Evolutionary conservation across 2,329 filamentous ascomycete genomes (phyloP).

Genomic region (Dothistroma septosporum): DNA sequence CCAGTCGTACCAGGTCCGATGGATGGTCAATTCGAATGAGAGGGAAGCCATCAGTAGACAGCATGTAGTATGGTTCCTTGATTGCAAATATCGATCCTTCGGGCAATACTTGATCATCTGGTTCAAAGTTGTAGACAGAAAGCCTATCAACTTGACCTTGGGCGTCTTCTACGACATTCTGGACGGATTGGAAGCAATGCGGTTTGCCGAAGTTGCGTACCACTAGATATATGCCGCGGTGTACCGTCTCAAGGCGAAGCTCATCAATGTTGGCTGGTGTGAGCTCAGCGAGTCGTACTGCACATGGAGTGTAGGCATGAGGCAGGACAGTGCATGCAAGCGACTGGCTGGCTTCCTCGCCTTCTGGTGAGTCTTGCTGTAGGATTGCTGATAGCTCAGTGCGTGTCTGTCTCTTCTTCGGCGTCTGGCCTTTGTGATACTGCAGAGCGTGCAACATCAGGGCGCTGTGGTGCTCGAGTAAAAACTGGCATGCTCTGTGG

Average conservation of each 20-base stretch:
- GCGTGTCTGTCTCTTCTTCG: no score
- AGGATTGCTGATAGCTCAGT: no score
- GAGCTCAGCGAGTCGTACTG: constrained; percentile 14
- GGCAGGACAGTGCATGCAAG: constrained; percentile 7
- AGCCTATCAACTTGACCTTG: constrained; percentile 35
- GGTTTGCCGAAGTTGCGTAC: constrained; percentile 21
- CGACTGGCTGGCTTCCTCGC: no score
- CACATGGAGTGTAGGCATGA: constrained; percentile 24
- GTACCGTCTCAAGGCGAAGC: constrained; percentile 23
- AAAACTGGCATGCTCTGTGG: no score
- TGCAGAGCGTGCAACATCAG: no score
- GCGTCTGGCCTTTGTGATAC: no score
- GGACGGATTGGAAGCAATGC: constrained; percentile 1
- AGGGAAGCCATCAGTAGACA: constrained; percentile 11
- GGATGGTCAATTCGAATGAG: constrained; percentile 29
- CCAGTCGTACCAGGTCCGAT: constrained; percentile 24
- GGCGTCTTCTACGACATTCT: constrained; percentile 35
- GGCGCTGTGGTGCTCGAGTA: no score
- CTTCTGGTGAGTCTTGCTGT: no score
- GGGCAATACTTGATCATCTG: constrained; percentile 10
- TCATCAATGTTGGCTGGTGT: constrained; percentile 19
- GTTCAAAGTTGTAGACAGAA: constrained; percentile 18
- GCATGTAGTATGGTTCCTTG: constrained; percentile 30
- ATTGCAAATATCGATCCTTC: constrained; percentile 21
- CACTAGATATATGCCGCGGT: constrained; percentile 20